Evolutionary conservation across 345 rosid genomes (phyloP).

Genomic region (Clausena lansium): DNA sequence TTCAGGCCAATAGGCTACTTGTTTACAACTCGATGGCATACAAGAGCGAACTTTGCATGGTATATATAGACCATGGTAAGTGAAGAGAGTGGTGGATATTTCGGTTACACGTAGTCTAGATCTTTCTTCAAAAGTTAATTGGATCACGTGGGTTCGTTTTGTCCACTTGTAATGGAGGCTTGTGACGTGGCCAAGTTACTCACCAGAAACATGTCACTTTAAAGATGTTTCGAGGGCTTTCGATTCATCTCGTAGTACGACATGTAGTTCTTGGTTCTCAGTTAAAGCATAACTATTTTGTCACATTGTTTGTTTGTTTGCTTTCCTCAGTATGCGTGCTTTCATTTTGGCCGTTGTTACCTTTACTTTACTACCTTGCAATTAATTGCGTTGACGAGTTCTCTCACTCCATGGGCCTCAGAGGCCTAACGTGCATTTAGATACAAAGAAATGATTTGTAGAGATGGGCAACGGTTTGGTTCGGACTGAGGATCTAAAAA

Average conservation of each 20-base stretch:
- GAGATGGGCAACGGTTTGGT: too few species aligned
- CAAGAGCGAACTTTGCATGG: not conserved
- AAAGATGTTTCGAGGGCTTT: not conserved
- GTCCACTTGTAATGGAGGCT: slow-evolving; percentile 21
- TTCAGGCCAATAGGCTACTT: rapidly evolving
- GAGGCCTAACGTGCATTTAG: too few species aligned
- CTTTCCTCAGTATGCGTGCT: not conserved
- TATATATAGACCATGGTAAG: not conserved
- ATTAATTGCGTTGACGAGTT: not conserved
- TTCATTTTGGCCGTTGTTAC: not conserved
- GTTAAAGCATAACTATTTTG: too few species aligned
- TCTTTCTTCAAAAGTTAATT: not conserved
- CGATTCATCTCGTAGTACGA: not conserved
- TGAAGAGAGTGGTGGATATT: slow-evolving; percentile 22
- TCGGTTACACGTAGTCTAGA: slow-evolving; percentile 30
- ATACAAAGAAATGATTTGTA: too few species aligned
- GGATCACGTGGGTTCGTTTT: slow-evolving; percentile 29
- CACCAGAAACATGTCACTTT: not conserved
- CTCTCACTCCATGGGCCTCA: too few species aligned
- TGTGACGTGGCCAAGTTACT: not conserved
- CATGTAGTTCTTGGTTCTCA: not conserved
- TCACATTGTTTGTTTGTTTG: too few species aligned
- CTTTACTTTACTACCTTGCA: not conserved
- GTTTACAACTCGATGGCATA: rapidly evolving
- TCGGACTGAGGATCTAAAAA: too few species aligned